These are phyloP conservation scores for Candida boleticola DNA, from an alignment of 805 yeast genomes.

Conservation along the genomic window DNA sequence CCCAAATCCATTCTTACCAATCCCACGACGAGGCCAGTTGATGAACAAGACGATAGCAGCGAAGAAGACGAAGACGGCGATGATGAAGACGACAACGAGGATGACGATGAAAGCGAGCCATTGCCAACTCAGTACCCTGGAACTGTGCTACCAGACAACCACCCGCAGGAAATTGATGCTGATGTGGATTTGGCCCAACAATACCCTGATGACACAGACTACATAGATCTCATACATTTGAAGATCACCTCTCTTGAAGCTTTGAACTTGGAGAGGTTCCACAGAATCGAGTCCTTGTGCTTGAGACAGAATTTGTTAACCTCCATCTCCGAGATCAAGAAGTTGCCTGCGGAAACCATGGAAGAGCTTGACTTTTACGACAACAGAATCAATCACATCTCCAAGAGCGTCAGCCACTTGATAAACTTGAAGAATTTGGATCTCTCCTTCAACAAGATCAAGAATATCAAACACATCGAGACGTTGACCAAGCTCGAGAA, in stretches of 20 bases:
- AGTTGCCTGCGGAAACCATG: conserved; percentile 59
- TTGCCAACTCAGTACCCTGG: conserved; percentile 44
- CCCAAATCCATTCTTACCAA: conserved; percentile 1
- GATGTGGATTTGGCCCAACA: conserved; percentile 65
- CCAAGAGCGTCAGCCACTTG: conserved; percentile 63
- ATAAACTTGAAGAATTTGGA: conserved; percentile 61
- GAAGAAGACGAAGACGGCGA: conserved; percentile 20
- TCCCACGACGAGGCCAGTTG: not conserved
- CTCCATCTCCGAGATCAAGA: conserved; percentile 53
- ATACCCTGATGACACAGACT: conserved; percentile 54
- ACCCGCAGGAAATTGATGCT: conserved; percentile 58
- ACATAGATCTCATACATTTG: conserved; percentile 66
- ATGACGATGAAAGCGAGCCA: conserved; percentile 26
- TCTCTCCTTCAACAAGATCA: conserved; percentile 85
- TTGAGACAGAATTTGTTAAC: conserved; percentile 82
- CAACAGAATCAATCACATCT: conserved; percentile 84
- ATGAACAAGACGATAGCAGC: not conserved
- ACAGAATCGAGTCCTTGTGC: conserved; percentile 56
- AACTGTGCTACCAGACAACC: conserved; percentile 41
- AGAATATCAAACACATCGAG: conserved; percentile 77
- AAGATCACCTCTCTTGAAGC: conserved; percentile 65
- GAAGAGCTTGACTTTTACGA: conserved; percentile 89
- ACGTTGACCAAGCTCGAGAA: conserved; percentile 59
- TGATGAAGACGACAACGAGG: conserved; percentile 19
- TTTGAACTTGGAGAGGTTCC: conserved; percentile 56